Percentiles rank a stretch among this genome's conserved stretches.
Conservation (phyloP, 83 land plant genomes). For the Larix sibirica region DNA sequence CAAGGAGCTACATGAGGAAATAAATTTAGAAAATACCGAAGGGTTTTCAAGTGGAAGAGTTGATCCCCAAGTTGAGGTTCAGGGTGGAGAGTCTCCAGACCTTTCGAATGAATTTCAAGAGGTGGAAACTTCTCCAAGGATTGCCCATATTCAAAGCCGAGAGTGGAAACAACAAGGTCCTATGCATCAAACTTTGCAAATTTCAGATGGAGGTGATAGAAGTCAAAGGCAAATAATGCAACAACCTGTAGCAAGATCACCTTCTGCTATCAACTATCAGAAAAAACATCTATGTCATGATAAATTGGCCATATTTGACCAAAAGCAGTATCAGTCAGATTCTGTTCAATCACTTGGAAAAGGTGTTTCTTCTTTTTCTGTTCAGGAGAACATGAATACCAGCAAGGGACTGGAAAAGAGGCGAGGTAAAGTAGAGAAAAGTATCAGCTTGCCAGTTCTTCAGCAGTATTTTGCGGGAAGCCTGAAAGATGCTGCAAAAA, state of each 20-base stretch:
- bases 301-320: neutral
- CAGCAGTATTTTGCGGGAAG: slow-evolving; percentile 79
- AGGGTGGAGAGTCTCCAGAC: neutral
- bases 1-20: slow-evolving; percentile 48
- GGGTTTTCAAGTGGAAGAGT: neutral
- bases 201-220: neutral
- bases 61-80: neutral
- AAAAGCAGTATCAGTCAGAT: neutral
- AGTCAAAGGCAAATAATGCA: neutral
- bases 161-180: neutral
- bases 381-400: neutral
- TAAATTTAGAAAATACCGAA: neutral
- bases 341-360: slow-evolving; percentile 21
- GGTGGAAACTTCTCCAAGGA: neutral
- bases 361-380: slow-evolving; percentile 15
- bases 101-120: neutral
- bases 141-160: neutral
- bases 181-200: neutral
- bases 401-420: slow-evolving; percentile 38
- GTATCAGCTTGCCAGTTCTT: slow-evolving; percentile 61
- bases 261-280: neutral
- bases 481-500: slow-evolving; percentile 83
- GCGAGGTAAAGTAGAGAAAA: slow-evolving; percentile 57
- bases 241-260: slow-evolving; percentile 5
- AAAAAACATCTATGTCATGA: neutral